These are phyloP conservation scores for Chenopodium formosanum DNA, from an alignment of 148 eudicot genomes.

Conservation along the genomic window DNA sequence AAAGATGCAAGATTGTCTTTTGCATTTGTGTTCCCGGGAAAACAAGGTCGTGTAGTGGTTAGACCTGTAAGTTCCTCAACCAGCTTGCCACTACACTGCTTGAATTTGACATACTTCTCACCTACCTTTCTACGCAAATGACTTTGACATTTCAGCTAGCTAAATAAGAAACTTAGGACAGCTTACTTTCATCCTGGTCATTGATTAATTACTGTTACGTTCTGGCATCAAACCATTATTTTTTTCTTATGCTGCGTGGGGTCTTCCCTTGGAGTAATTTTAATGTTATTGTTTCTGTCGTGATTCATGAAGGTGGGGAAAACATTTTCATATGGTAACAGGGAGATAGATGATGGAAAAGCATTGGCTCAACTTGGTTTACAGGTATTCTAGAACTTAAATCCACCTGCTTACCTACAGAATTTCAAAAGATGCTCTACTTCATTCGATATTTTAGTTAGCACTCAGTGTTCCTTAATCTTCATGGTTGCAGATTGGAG, in stretches of 20 bases:
- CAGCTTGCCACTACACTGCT: background rate
- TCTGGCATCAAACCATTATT: background rate
- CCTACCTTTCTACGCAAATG: too few species aligned
- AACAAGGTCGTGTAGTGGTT: conserved; percentile 55
- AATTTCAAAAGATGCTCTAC: background rate
- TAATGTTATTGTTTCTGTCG: background rate
- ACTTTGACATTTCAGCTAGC: background rate
- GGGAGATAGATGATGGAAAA: conserved; percentile 22
- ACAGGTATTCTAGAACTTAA: conserved; percentile 41
- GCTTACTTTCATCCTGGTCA: background rate
- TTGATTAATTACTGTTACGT: background rate
- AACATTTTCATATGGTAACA: conserved; percentile 46
- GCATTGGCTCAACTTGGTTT: conserved; percentile 53
- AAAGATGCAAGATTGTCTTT: conserved; percentile 64
- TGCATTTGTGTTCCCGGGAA: conserved; percentile 79
- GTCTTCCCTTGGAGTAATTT: background rate
- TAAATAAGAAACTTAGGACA: background rate
- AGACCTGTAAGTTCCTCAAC: conserved; percentile 41
- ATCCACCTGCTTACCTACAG: background rate
- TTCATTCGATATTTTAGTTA: background rate
- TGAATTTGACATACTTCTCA: background rate
- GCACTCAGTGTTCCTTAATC: background rate
- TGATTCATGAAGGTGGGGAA: conserved; percentile 50
- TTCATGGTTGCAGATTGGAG: conserved; percentile 28
- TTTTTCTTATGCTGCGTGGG: background rate